These are phyloP conservation scores for Nymphaea colorata DNA, from an alignment of 164 flowering plant species.

Conservation along the genomic window DNA sequence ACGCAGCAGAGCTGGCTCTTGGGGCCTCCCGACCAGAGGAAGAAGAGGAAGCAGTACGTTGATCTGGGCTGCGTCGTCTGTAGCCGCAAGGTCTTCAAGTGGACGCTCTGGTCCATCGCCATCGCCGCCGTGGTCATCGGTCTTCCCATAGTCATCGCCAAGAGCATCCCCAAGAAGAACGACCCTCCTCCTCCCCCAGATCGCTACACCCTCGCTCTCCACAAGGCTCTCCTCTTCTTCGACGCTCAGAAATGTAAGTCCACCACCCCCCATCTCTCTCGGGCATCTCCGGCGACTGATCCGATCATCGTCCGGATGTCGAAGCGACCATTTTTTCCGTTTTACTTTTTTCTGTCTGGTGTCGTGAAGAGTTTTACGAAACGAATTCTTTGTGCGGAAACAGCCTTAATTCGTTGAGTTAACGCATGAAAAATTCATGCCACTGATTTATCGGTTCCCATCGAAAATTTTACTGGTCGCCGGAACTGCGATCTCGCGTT, in stretches of 20 bases:
- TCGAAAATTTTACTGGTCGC: too few species aligned
- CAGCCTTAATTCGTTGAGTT: too few species aligned
- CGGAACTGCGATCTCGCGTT: too few species aligned
- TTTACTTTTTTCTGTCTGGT: too few species aligned
- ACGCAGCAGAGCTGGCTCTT: conserved; percentile 74
- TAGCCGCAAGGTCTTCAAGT: conserved; percentile 42
- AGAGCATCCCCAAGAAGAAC: conserved; percentile 44
- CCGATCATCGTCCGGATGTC: too few species aligned
- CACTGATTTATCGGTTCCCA: too few species aligned
- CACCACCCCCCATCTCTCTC: not conserved
- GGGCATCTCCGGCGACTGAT: too few species aligned
- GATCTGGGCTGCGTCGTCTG: conserved; percentile 67
- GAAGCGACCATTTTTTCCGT: too few species aligned
- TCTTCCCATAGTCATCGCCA: conserved; percentile 48
- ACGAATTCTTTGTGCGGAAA: too few species aligned
- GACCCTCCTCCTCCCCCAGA: conserved; percentile 37
- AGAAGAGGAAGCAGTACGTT: conserved; percentile 54
- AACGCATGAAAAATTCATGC: too few species aligned
- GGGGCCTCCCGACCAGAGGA: conserved; percentile 25
- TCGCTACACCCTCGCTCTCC: conserved; percentile 64
- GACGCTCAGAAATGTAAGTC: conserved; percentile 79
- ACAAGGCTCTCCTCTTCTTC: conserved; percentile 72
- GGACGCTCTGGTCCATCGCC: conserved; percentile 25
- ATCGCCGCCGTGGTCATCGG: conserved; percentile 44
- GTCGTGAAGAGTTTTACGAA: too few species aligned